Base-by-base conservation (phyloP, 306 rosid species). In the Cucumis melo region DNA sequence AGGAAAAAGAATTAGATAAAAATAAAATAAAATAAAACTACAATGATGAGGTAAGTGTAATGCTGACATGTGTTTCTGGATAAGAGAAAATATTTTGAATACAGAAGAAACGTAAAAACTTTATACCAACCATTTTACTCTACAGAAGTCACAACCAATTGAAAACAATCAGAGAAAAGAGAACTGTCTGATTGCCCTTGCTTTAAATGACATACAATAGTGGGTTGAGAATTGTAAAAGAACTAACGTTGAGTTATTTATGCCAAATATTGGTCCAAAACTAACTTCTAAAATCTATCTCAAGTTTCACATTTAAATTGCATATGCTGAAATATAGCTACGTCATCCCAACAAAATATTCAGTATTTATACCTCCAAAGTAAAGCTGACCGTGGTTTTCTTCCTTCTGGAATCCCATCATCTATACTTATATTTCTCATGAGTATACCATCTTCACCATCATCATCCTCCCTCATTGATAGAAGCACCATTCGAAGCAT, bases 401-500 rank as follows among this genome's bases (percentile, higher is more conserved):
- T 87, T 71, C 91, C 93, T 76, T 92, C 93, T 68, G 86, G 81
- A 75, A 81, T 79, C 36, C 80, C 87, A 67, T 84, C 90, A 65
- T 87, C 91, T 70, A 77, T 78, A 68, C 81, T 84, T 27, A 82
- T 75, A 84, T 79, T 86, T 76, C 87, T 84, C 84, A 79, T 80
- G 51, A 84, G 87, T 79, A 82, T 83, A 77, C 78, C 81, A 71
- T 91, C 88, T 83, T 78, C 91, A 73, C 91, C 97, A 64, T 85
- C 87, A 79, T 90, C 96, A 48, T 85, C 97, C 88, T 94, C 99
- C 91, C 99, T 90, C 92, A 94, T 88, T 4, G 93, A 94, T 58
- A 94, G 91, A 81, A 94, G 99, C 79, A 92, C 89, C 98, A 94
- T 94, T 81, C 99, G 87, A 73, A 94, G 97, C 96, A 94, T 94